These are phyloP conservation scores for Neoascochyta sp. DNA, from an alignment of 2,329 filamentous ascomycete genomes.

Conservation along the genomic window DNA sequence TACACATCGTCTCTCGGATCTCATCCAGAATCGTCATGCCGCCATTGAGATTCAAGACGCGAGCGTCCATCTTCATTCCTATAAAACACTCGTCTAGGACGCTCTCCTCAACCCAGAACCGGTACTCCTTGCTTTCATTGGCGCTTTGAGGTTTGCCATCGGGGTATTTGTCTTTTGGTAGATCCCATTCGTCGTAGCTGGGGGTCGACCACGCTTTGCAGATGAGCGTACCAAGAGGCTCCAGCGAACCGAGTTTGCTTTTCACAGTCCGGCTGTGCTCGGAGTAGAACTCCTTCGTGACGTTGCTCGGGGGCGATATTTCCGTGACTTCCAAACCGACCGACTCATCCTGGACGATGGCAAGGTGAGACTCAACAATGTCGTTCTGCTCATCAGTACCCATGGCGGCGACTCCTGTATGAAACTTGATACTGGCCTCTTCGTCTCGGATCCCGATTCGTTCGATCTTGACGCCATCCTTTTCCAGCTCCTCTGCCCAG, in stretches of 20 bases:
- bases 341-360: constrained; percentile 17
- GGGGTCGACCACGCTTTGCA: constrained; percentile 52
- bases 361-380: constrained; percentile 21
- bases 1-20: constrained; percentile 39
- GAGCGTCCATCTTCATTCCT: constrained; percentile 51
- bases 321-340: constrained; percentile 42
- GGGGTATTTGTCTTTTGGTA: constrained; percentile 31
- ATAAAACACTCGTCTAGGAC: constrained; percentile 55
- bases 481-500: constrained; percentile 40
- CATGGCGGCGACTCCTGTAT: constrained; percentile 48
- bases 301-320: constrained; percentile 48
- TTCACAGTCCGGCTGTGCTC: constrained; percentile 28
- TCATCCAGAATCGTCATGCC: constrained; percentile 37
- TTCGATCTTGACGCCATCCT: constrained; percentile 13
- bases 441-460: constrained; percentile 43
- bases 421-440: constrained; percentile 50
- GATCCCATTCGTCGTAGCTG: constrained; percentile 36
- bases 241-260: constrained; percentile 42
- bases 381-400: constrained; percentile 44
- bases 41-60: constrained; percentile 20
- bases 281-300: constrained; percentile 47
- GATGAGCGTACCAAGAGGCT: constrained; percentile 52
- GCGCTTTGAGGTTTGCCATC: constrained; percentile 16
- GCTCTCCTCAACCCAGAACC: constrained; percentile 66
- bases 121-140: constrained; percentile 41